phyloP scores from a whole-genome alignment of 495 filamentous ascomycete species.

The Viridothelium virens region DNA sequence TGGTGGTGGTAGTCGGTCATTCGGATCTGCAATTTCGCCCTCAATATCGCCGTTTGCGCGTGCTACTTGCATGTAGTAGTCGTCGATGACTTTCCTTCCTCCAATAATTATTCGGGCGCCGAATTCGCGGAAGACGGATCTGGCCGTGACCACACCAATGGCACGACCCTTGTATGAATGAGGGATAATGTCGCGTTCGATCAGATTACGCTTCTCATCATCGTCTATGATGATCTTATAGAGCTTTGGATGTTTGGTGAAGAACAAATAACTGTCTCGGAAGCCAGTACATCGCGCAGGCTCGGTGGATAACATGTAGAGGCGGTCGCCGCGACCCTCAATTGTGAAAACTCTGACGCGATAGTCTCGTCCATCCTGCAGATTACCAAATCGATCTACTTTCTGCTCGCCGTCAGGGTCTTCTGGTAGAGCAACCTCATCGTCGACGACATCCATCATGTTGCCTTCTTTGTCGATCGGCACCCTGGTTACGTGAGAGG shows the following conservation, averaged over 20 bases:
- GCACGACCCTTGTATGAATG: slow-evolving; percentile 97
- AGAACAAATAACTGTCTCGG: slow-evolving; percentile 94
- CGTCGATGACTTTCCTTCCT: slow-evolving; percentile 74
- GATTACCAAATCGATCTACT: slow-evolving; percentile 77
- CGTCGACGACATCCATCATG: slow-evolving; percentile 79
- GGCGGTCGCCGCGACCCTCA: slow-evolving; percentile 66
- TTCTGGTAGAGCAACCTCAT: slow-evolving; percentile 82
- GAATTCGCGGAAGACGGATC: slow-evolving; percentile 95
- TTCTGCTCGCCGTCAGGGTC: slow-evolving; percentile 86
- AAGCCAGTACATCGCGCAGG: slow-evolving; percentile 95
- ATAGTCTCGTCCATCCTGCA: slow-evolving; percentile 79
- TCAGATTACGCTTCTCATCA: slow-evolving; percentile 85
- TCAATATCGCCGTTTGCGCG: slow-evolving; percentile 74
- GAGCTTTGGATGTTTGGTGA: slow-evolving; percentile 89
- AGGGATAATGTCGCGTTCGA: slow-evolving; percentile 87
- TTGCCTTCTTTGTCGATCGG: slow-evolving; percentile 93
- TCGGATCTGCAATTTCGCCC: slow-evolving; percentile 82
- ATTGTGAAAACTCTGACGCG: slow-evolving; percentile 91
- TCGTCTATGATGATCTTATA: slow-evolving; percentile 95
- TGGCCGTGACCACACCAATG: slow-evolving; percentile 92
- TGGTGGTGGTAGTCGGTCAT: slow-evolving; percentile 61
- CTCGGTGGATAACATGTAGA: slow-evolving; percentile 98
- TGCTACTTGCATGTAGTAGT: slow-evolving; percentile 77
- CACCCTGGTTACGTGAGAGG: slow-evolving; percentile 68
- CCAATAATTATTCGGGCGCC: slow-evolving; percentile 90